Conservation (phyloP, 2,329 filamentous ascomycete genomes). For the Calonectria ilicicola region DNA sequence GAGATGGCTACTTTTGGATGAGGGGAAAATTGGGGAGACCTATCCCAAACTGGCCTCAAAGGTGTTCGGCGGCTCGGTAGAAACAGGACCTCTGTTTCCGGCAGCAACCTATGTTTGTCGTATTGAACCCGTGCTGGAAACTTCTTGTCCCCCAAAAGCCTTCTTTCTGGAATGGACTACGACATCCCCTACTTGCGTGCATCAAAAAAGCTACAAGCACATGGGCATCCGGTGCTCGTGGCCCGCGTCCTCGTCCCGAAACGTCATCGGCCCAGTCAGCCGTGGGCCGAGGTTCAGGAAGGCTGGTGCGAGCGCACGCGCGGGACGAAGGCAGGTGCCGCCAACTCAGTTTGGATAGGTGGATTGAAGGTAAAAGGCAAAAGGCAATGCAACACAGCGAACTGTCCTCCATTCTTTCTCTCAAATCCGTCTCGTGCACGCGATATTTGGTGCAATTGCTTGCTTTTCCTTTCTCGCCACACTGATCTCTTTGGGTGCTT, state of each 20-base stretch:
- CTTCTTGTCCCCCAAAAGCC: neutral
- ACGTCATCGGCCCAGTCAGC: slow-evolving; percentile 41
- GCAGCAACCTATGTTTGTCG: neutral
- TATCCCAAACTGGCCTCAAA: neutral
- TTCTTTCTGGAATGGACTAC: neutral
- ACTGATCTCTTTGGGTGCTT: too few species aligned
- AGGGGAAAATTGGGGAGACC: slow-evolving; percentile 1
- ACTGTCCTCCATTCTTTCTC: too few species aligned
- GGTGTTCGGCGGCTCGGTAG: neutral
- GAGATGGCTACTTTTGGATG: neutral
- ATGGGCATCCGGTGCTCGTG: neutral
- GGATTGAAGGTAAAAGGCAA: neutral
- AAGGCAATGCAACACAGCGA: too few species aligned
- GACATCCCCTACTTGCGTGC: neutral
- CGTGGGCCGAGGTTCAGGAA: slow-evolving; percentile 42
- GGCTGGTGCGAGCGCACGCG: slow-evolving; percentile 21
- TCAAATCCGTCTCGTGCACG: neutral
- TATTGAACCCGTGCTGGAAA: neutral
- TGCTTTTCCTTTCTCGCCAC: too few species aligned
- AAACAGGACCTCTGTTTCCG: neutral
- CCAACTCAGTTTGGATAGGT: neutral
- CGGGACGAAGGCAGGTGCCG: neutral
- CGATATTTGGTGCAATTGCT: too few species aligned
- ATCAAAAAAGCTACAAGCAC: neutral
- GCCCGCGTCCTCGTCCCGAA: slow-evolving; percentile 12